phyloP scores from a whole-genome alignment of 371 early-diverging fungal species.

The Rhizopus stolonifer region DNA sequence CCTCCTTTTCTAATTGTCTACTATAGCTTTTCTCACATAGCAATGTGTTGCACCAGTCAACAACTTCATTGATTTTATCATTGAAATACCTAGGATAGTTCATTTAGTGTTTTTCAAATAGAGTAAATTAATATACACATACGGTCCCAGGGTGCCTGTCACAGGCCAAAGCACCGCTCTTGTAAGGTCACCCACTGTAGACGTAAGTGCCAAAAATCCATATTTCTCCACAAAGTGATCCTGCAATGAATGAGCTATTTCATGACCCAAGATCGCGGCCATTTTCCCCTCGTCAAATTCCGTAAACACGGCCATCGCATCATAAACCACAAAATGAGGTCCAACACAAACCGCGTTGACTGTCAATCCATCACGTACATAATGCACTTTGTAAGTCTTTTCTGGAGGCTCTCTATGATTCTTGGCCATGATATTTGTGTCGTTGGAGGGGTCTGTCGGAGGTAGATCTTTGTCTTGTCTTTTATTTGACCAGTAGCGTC shows the following conservation, averaged over 20 bases:
- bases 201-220: conserved; percentile 38
- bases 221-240: conserved; percentile 54
- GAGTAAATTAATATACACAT: conserved; percentile 6
- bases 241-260: conserved; percentile 56
- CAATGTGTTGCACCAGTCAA: conserved; percentile 19
- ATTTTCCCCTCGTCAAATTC: conserved; percentile 46
- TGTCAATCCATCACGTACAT: no score
- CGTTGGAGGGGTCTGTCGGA: neutral
- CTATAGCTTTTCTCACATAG: conserved; percentile 26
- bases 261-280: conserved; percentile 55
- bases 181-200: conserved; percentile 33
- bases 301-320: conserved; percentile 36
- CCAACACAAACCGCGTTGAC: conserved; percentile 21
- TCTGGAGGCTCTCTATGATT: no score
- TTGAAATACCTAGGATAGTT: conserved; percentile 28
- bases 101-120: neutral
- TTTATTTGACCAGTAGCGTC: conserved; percentile 12
- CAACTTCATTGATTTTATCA: conserved; percentile 35
- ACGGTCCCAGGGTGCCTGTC: conserved; percentile 40
- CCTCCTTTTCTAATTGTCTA: conserved; percentile 33
- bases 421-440: neutral
- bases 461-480: conserved; percentile 18
- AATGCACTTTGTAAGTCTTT: no score
- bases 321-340: conserved; percentile 33
- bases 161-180: conserved; percentile 38